Base-by-base conservation (phyloP, 208 protist species). In the Leishmania gerbilli region DNA sequence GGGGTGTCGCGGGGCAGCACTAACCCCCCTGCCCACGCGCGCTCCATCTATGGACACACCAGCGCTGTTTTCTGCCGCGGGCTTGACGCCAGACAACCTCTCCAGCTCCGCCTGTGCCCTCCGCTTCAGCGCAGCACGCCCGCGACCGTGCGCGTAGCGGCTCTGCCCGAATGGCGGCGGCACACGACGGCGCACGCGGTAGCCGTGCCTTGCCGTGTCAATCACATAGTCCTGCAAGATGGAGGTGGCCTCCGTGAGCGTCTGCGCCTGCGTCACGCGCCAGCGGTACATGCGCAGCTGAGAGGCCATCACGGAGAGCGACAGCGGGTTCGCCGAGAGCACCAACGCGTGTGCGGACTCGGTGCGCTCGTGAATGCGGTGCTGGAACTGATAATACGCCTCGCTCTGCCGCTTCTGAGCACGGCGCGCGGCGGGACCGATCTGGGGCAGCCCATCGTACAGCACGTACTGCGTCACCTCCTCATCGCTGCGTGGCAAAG, bases 201-300 rank as follows among this genome's bases (percentile, higher is more conserved):
- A 95, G 31, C 91, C 91, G 37, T 78, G 84, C n/a, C 83, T 84
- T 3, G 69, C 56, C 45, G 89, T 84, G 15, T 86, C 55, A 15
- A 84, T 68, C 27, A 93, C 80, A 77, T 92, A 84, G 49, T 95
- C 88, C 79, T 92, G 87, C 76, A 97, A 62, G 42, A 88, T 51
- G 17, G 83, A 67, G 5, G 91, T 95, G 8, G 91, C 90, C 53
- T 95, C 83, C 1, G 82, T 81, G 21, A 95, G 74, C 15, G 90
- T 95, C 79, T 95, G 91, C 17, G 91, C 89, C 85, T 97, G 92
- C 11, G 86, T 85, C 21, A 97, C 94, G 9, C 81, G 89, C 94
- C 94, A 97, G 45, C 94, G 88, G 81, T 95, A 91, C 94, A 97
- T 94, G 65, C 84, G 80, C 55, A 97, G 88, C 86, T 97, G 94